These are phyloP conservation scores for Giardia duodenalis DNA, from an alignment of 208 protist genomes.

Conservation along the genomic window DNA sequence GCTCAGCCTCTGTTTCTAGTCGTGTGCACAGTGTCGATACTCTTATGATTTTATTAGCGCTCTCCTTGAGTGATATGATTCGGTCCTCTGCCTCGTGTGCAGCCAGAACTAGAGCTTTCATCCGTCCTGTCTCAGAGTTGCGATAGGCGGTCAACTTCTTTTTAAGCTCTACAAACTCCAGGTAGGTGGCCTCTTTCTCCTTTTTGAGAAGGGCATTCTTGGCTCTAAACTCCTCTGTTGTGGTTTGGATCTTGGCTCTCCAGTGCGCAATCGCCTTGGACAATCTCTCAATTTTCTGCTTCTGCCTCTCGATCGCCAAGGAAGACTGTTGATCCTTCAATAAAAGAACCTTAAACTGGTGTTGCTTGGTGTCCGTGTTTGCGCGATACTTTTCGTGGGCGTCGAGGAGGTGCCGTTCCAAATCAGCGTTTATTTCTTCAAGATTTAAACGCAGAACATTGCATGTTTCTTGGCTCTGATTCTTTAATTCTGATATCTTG, in stretches of 20 bases:
- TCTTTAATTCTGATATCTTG: neutral
- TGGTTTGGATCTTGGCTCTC: neutral
- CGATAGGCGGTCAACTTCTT: neutral
- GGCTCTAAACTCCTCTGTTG: conserved; percentile 11
- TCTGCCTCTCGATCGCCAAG: neutral
- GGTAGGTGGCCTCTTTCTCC: conserved; percentile 1
- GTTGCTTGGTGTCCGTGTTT: conserved; percentile 17
- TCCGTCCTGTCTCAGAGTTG: neutral
- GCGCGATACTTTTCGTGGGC: neutral
- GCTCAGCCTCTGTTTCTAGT: conserved; percentile 17
- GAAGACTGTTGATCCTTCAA: conserved; percentile 24
- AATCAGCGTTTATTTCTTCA: neutral
- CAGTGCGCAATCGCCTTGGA: neutral
- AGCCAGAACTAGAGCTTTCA: neutral
- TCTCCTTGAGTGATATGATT: neutral
- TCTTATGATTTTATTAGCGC: conserved; percentile 6
- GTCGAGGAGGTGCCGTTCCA: conserved; percentile 22
- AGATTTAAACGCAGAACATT: neutral
- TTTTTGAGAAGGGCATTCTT: neutral
- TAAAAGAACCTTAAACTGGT: conserved; percentile 24
- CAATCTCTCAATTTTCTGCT: neutral
- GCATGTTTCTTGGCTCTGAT: neutral
- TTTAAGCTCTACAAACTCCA: neutral
- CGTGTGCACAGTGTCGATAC: neutral
- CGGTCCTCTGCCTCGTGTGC: conserved; percentile 23